phyloP scores from a whole-genome alignment of 2,329 filamentous ascomycete genomes.

The Clonostachys rhizophaga region DNA sequence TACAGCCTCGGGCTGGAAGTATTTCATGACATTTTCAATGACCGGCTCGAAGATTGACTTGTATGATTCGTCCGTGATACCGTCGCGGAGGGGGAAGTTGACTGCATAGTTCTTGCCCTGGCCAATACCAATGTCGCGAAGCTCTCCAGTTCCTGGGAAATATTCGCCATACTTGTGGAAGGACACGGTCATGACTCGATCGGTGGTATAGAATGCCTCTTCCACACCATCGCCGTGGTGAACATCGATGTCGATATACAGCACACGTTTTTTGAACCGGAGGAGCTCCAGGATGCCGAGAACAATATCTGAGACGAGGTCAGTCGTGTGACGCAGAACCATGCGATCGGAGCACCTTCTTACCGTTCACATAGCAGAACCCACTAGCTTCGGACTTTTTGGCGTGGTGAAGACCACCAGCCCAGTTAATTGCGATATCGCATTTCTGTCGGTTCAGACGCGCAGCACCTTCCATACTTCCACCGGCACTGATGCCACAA shows the following conservation, averaged over 20 bases:
- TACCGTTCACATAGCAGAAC: constrained; percentile 97
- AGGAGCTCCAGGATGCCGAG: constrained; percentile 91
- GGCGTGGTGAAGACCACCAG: constrained; percentile 92
- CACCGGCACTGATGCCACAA: constrained; percentile 89
- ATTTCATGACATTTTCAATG: constrained; percentile 79
- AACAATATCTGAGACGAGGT: constrained; percentile 69
- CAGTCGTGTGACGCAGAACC: not conserved
- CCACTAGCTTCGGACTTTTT: constrained; percentile 96
- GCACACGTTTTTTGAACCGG: constrained; percentile 85
- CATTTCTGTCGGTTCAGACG: constrained; percentile 87
- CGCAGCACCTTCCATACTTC: constrained; percentile 88
- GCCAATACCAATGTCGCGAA: constrained; percentile 82
- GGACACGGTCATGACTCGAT: constrained; percentile 87
- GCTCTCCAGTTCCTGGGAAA: constrained; percentile 87
- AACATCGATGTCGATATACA: constrained; percentile 96
- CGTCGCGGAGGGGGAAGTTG: constrained; percentile 88
- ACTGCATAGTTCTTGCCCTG: constrained; percentile 85
- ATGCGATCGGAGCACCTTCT: constrained; percentile 17
- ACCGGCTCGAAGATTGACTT: constrained; percentile 89
- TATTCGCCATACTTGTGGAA: constrained; percentile 98
- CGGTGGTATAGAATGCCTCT: constrained; percentile 88
- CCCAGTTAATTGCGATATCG: constrained; percentile 98
- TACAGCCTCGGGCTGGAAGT: constrained; percentile 85
- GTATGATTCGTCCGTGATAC: constrained; percentile 87
- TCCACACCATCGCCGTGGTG: constrained; percentile 93